A percentile compares a stretch with the other conserved stretches of the same genome.
Evolutionary conservation across 768 basidiomycete species (phyloP).

Genomic region (Chalciporus chontae): DNA sequence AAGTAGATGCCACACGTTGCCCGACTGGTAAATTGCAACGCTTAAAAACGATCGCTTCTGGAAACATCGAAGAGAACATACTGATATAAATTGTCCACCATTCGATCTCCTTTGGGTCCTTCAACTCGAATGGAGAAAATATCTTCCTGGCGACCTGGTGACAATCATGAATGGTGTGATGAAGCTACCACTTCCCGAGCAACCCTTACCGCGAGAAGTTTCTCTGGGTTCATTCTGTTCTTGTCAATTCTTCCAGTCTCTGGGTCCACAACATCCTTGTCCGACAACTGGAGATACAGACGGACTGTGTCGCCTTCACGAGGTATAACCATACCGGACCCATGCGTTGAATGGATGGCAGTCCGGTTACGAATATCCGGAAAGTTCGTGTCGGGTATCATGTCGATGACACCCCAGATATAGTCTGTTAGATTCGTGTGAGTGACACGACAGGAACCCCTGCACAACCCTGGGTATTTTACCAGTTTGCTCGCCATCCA

Average conservation of each 20-base stretch:
- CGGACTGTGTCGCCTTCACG: conserved; percentile 66
- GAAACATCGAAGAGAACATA: conserved; percentile 28
- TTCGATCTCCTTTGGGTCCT: conserved; percentile 46
- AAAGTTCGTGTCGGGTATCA: conserved; percentile 67
- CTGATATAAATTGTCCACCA: conserved; percentile 78
- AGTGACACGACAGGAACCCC: background rate
- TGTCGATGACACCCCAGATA: conserved; percentile 82
- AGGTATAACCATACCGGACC: conserved; percentile 73
- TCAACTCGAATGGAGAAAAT: conserved; percentile 53
- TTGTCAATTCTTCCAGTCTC: conserved; percentile 53
- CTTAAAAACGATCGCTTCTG: background rate
- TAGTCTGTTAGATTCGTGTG: conserved; percentile 44
- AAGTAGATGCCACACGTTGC: conserved; percentile 68
- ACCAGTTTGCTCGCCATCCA: conserved; percentile 51
- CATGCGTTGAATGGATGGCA: conserved; percentile 65
- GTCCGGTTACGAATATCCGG: conserved; percentile 69
- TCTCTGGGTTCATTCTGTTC: conserved; percentile 43
- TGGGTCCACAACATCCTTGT: conserved; percentile 42
- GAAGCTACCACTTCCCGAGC: no score
- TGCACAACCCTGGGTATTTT: background rate
- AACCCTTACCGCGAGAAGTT: conserved; percentile 47
- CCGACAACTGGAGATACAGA: conserved; percentile 66
- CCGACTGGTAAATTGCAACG: conserved; percentile 46
- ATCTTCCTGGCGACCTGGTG: conserved; percentile 52
- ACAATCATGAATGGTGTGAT: background rate